These are phyloP conservation scores for Flueggea neowawraea DNA, from an alignment of 441 rosid species.

Conservation along the genomic window DNA sequence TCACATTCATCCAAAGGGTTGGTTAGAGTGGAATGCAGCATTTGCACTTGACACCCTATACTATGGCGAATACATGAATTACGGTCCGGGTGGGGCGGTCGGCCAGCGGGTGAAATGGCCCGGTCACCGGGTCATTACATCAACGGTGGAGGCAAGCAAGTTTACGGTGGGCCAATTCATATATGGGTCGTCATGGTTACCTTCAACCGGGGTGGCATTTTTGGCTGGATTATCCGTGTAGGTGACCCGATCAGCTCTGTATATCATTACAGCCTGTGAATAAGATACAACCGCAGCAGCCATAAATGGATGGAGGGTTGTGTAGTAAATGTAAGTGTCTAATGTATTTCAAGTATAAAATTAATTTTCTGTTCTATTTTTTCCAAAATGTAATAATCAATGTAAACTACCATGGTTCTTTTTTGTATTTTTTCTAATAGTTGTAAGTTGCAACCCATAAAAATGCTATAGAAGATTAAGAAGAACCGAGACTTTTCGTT, in stretches of 20 bases:
- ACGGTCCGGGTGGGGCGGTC: slow-evolving; percentile 59
- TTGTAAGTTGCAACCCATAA: slow-evolving; percentile 11
- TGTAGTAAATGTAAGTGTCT: slow-evolving; percentile 4
- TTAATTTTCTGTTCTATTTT: slow-evolving; percentile 9
- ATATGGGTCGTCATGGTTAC: slow-evolving; percentile 87
- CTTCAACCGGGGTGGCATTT: slow-evolving; percentile 93
- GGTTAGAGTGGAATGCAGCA: slow-evolving; percentile 83
- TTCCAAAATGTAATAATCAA: slow-evolving; percentile 1
- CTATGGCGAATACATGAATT: slow-evolving; percentile 91
- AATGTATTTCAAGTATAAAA: slow-evolving; percentile 1
- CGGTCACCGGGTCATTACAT: slow-evolving; percentile 67
- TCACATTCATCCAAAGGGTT: slow-evolving; percentile 72
- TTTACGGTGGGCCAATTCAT: slow-evolving; percentile 85
- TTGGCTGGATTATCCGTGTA: slow-evolving; percentile 69
- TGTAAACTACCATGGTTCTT: not conserved
- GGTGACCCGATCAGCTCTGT: not conserved
- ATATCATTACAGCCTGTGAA: too few relatives aligned
- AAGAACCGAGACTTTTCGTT: too few relatives aligned
- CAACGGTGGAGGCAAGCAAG: slow-evolving; percentile 55
- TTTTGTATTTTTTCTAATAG: not conserved
- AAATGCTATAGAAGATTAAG: not conserved
- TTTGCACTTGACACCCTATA: slow-evolving; percentile 78
- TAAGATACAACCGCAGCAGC: not conserved
- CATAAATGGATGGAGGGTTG: slow-evolving; percentile 2
- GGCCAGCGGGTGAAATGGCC: slow-evolving; percentile 81